These are phyloP conservation scores for Gelatoporia subvermispora DNA, from an alignment of 768 basidiomycete species.

Conservation along the genomic window DNA sequence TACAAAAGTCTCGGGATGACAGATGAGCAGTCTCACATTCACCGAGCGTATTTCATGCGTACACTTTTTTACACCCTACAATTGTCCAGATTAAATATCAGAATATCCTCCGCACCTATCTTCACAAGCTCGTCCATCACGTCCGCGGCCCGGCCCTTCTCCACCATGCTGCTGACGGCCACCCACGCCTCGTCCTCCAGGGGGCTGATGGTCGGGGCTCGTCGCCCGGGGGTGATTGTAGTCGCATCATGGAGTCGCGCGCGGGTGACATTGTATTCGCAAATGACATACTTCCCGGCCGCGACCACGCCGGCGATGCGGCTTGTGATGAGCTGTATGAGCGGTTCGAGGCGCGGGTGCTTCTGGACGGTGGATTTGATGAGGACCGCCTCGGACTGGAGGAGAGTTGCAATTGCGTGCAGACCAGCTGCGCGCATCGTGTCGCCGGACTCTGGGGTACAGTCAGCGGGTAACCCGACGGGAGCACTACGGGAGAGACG, in stretches of 20 bases:
- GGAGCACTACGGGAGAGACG: constrained; percentile 23
- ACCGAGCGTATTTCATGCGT: no score
- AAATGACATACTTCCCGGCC: constrained; percentile 79
- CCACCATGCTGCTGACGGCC: constrained; percentile 89
- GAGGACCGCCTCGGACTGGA: constrained; percentile 86
- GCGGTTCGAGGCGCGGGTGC: constrained; percentile 52
- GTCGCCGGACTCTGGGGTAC: constrained; percentile 85
- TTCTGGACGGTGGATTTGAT: constrained; percentile 74
- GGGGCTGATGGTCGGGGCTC: constrained; percentile 83
- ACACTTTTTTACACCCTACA: constrained; percentile 73
- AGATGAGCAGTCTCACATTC: no score
- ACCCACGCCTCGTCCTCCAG: constrained; percentile 86
- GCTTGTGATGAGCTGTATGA: constrained; percentile 76
- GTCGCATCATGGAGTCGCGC: constrained; percentile 57
- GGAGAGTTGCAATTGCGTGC: constrained; percentile 85
- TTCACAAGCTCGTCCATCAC: constrained; percentile 86
- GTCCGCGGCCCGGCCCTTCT: constrained; percentile 70
- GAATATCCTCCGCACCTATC: constrained; percentile 85
- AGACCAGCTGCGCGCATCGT: constrained; percentile 99
- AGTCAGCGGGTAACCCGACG: not conserved
- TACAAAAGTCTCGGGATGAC: no score
- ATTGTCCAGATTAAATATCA: constrained; percentile 88
- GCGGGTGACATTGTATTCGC: constrained; percentile 88
- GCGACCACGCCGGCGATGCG: constrained; percentile 93
- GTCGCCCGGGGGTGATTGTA: constrained; percentile 78